These are phyloP conservation scores for Cadophora luteo-olivacea DNA, from an alignment of 2,329 filamentous ascomycete genomes.

Conservation along the genomic window DNA sequence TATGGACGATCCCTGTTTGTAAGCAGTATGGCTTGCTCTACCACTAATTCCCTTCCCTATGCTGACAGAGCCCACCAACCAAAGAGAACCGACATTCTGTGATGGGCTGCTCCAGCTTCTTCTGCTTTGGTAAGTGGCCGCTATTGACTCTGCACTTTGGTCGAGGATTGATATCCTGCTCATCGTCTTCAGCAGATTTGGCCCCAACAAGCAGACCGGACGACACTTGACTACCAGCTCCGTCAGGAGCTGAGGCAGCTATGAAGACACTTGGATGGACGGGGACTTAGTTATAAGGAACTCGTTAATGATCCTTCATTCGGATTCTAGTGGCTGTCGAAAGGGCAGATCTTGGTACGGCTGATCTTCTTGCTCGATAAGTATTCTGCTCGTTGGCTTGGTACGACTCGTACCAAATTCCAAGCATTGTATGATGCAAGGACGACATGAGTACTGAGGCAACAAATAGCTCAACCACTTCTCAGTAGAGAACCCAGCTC, in stretches of 20 bases:
- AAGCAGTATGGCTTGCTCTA: neutral
- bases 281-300: neutral
- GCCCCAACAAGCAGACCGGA: neutral
- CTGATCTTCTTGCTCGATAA: neutral
- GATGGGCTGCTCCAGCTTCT: neutral
- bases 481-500: neutral
- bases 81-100: neutral
- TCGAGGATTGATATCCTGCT: neutral
- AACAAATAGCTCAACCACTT: neutral
- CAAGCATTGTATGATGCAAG: neutral
- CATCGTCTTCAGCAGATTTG: neutral
- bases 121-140: neutral
- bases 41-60: no score
- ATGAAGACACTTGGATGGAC: neutral
- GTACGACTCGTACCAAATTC: neutral
- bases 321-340: neutral
- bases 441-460: neutral
- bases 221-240: neutral
- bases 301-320: neutral
- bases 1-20: neutral
- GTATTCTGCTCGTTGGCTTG: neutral
- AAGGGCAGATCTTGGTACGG: neutral
- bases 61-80: no score
- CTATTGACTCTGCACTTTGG: neutral
- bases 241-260: neutral